Conservation (phyloP, 257 asterid species). For the Solanum medicagineum region DNA sequence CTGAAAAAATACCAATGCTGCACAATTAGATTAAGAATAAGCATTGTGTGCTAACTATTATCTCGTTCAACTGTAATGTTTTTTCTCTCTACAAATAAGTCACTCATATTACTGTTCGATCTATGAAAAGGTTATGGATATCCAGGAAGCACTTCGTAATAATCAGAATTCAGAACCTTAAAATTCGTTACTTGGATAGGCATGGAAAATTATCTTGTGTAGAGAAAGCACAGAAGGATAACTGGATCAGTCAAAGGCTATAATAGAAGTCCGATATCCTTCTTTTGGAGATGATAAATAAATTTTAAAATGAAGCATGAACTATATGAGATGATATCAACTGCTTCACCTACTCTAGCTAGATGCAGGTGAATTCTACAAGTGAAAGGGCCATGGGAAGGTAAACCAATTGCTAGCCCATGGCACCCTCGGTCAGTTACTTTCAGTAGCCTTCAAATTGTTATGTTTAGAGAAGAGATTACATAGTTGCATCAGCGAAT, state of each 20-base stretch:
- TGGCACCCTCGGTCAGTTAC: neutral
- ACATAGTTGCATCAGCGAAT: neutral
- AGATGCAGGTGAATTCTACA: neutral
- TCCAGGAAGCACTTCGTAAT: neutral
- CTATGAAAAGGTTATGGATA: neutral
- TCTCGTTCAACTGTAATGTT: neutral
- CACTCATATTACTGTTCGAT: neutral
- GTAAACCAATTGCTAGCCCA: neutral
- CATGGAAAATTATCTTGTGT: neutral
- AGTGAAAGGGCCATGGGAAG: neutral
- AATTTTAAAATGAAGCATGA: neutral
- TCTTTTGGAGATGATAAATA: neutral
- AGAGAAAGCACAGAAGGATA: neutral
- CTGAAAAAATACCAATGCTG: slow-evolving; percentile 25
- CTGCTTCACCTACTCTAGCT: neutral
- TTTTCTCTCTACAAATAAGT: neutral
- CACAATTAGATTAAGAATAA: neutral
- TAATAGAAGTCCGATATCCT: neutral
- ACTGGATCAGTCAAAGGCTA: neutral
- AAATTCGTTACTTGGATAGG: neutral
- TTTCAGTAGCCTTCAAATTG: neutral
- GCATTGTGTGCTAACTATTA: neutral
- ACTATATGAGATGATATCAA: neutral
- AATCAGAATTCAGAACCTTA: neutral
- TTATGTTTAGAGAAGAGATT: neutral